These are phyloP conservation scores for Gynochthodes officinalis DNA, from an alignment of 257 asterid genomes.

Conservation along the genomic window DNA sequence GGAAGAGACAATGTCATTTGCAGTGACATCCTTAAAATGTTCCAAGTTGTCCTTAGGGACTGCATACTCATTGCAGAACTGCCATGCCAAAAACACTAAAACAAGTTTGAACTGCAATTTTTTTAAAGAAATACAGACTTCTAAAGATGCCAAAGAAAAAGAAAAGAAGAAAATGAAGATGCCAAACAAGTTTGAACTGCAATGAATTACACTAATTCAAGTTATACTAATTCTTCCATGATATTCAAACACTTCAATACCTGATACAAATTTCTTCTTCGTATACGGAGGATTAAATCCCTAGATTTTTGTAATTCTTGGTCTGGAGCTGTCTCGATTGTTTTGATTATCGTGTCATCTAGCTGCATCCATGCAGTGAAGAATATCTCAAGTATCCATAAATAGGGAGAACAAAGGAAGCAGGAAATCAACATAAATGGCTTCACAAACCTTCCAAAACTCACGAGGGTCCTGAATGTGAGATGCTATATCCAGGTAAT, in stretches of 20 bases:
- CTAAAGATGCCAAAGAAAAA: neutral
- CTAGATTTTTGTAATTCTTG: constrained; percentile 72
- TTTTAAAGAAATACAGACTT: neutral
- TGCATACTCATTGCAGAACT: constrained; percentile 91
- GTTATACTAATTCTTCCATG: neutral
- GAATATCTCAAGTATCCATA: constrained; percentile 8
- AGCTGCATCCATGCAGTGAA: constrained; percentile 46
- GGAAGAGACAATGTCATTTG: constrained; percentile 84
- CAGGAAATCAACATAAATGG: constrained; percentile 14
- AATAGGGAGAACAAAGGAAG: neutral
- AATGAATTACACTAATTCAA: neutral
- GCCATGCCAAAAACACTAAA: constrained; percentile 8
- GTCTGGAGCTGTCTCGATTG: constrained; percentile 82
- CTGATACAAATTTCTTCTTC: constrained; percentile 85
- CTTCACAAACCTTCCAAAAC: constrained; percentile 78
- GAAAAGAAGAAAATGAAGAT: neutral
- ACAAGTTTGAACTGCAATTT: constrained; percentile 7
- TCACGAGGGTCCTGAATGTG: constrained; percentile 73
- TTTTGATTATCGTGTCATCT: constrained; percentile 82
- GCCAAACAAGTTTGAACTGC: no score
- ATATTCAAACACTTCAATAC: constrained; percentile 29
- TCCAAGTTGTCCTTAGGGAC: constrained; percentile 83
- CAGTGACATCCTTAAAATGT: constrained; percentile 73
- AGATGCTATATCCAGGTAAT: constrained; percentile 67
- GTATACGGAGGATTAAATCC: constrained; percentile 82